Base-by-base conservation (phyloP, 1,139 yeast species). In the Debaryomyces subglobosus region DNA sequence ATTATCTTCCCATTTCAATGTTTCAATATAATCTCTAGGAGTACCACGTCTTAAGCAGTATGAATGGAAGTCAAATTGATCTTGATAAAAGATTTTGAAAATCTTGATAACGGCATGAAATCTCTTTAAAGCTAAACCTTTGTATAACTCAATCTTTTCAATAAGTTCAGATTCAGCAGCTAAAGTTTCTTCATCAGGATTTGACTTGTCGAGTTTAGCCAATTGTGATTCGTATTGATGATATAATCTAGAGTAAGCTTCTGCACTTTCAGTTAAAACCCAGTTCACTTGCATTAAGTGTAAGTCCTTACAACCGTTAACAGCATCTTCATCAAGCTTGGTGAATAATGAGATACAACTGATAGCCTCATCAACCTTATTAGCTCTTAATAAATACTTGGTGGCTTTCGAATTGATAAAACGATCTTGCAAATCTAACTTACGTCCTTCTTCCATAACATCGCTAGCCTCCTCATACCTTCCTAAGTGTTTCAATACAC, bases 11-110 rank as follows among this genome's bases (percentile, higher is more conserved):
- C 98, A 94, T 43, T 74, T 68, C 47, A 92, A 59, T 76, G 89
- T 82, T 24, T 83, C 85, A 34, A 89, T 58, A 62, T 94, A 94
- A 21, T 94, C 86, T 53, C 96, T 79, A 24, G 95, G 86, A 4
- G 98, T 89, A 13, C 98, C 98, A 59, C 87, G 84, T 69, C 97
- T 83, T 77, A 89, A 82, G 64, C 96, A 87, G 67, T 90, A 94
- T 40, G 88, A 85, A 66, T 94, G 99, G 84, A 94, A 94, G 64
- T 94, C 99, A 58, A 87, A 81, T 69, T 94, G 97, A 62, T 95
- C 99, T 53, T 82, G 82, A 63, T 74, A 81, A 68, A 85, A 90
- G 49, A 83, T 88, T 44, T 82, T 78, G 67, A 85, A 90, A 27
- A 87, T 79, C 52, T 84, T 82, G 46, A 84, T 72, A 30, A 91